Base-by-base conservation (phyloP, 441 rosid genomes). In the Populus hybrid region DNA sequence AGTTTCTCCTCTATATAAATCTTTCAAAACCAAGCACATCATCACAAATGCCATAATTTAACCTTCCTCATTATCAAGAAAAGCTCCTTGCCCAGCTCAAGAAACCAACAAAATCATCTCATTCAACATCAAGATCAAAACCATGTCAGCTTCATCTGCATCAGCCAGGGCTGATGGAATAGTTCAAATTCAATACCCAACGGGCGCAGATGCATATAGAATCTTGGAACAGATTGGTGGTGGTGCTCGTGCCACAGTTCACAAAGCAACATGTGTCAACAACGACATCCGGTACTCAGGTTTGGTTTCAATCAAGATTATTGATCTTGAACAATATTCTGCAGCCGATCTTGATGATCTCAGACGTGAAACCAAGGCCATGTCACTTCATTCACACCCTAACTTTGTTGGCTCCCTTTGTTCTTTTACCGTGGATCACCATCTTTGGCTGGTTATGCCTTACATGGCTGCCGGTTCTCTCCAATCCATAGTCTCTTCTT, bases 391-490 rank as follows among this genome's bases (percentile, higher is more conserved):
- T 59, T 88, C 94, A 26, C 99, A 93, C 78, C 95, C 92, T 1
- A 93, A 92, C 40, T 84, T 95, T 75, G 92, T 95, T 73, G 85
- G 84, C 23, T 93, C 95, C 32, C 91, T 86, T 79, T 92, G 98
- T 50, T 93, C 97, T 8, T 95, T 92, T 90, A 88, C 86, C 9
- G 94, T 90, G 9, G 94, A 82, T 76, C 87, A 82, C 46, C 88
- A 85, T 69, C 95, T 95, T 54, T 93, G 99, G 97, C 94, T 95
- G 20, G 95, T 95, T 42, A 95, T 93, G 99, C 97, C 97, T 28
- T 28, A 28, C 30, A 28, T 28, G 30, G 30, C 30, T 28, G 30
- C 30, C 4, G 30, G 30, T 3, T 46, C 57, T 46, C 57, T 46
- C 57, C 20, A 46, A 46, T 46, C 57, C 57, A 46, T 46, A 14